These are phyloP conservation scores for Blastobotrys aristatus DNA, from an alignment of 1,139 yeast species.

Conservation along the genomic window DNA sequence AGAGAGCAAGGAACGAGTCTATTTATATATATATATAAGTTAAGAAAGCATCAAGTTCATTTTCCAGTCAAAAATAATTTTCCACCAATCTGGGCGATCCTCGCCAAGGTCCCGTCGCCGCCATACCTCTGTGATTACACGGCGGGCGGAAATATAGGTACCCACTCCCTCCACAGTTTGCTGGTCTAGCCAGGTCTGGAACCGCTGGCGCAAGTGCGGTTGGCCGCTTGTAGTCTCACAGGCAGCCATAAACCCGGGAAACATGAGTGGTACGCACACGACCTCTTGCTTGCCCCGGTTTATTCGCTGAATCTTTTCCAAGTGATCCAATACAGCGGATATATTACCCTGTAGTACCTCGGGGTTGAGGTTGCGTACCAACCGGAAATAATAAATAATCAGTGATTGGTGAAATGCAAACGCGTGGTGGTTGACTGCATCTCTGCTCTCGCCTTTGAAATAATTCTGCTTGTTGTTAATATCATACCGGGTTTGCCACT, in stretches of 20 bases:
- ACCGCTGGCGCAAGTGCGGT: conserved; percentile 54
- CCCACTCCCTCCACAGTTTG: conserved; percentile 72
- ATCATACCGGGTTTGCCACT: conserved; percentile 51
- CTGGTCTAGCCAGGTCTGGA: conserved; percentile 75
- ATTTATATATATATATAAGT: too few species aligned
- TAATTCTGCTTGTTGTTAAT: conserved; percentile 24
- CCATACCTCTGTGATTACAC: conserved; percentile 86
- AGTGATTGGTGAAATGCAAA: conserved; percentile 74
- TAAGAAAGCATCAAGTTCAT: conserved; percentile 64
- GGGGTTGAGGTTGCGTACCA: conserved; percentile 53
- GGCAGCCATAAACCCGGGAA: conserved; percentile 90
- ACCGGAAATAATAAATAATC: conserved; percentile 67
- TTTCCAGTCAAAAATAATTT: conserved; percentile 78
- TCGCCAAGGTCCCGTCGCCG: conserved; percentile 58
- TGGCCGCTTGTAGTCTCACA: conserved; percentile 60
- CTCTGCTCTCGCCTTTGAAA: conserved; percentile 36
- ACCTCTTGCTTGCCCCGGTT: conserved; percentile 41
- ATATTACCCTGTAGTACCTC: conserved; percentile 56
- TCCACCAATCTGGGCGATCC: conserved; percentile 66
- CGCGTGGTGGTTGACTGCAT: conserved; percentile 78
- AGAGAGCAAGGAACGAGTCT: too few species aligned
- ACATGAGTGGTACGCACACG: conserved; percentile 68
- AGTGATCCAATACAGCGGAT: conserved; percentile 54
- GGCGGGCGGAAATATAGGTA: conserved; percentile 81
- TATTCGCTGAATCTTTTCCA: conserved; percentile 57